Evolutionary conservation across 1,284 basidiomycete species (phyloP), one percentile per base, ranked within the genome.

Genomic region (Ustilago nuda): DNA sequence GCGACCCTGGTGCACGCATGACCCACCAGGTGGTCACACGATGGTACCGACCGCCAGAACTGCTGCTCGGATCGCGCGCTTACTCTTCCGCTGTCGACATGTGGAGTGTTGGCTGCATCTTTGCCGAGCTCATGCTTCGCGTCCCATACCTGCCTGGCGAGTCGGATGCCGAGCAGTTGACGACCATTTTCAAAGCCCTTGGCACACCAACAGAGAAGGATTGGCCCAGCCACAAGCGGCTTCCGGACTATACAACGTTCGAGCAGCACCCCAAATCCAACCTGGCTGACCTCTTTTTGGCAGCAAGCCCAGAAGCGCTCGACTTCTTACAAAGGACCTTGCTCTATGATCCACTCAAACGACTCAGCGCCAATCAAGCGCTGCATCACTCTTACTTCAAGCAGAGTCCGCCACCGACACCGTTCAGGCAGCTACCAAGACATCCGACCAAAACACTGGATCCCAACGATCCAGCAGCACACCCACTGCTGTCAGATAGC

Each of bases 31-130:
- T 99, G 68, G 96, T 99, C 84, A 99, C 97, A 7, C 66, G 70
- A n/a, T 99, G 97, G 97, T 99, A 99, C 85, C 92, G 97, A 15
- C 94, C 96, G 4, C 95, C 96, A 9, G 95, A 98, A 85, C 89
- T 98, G 7, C 88, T 97, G 15, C 94, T 94, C 74, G 95, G 94
- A 52, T 90, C 92, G 68, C 89, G 94, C 32, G 93, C 93, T 82
- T 98, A 98, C 86, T 91, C 93, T 79, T 91, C 92, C 1, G 91
- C 91, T 0, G 94, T 96, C 62, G 95, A 98, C 84, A 91, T 94
- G 59, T 98, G 95, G 95, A 94, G 94, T 19, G 92, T 96, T 5
- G 95, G 95, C 0, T 95, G 94, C 82, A 98, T 98, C 78, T 96
- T 98, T 85, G 94, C 94, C 1, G 95, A 98, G 85, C 89, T 98